Percentiles rank a stretch among this genome's conserved stretches.
Evolutionary conservation across 2,329 filamentous ascomycete species (phyloP).

Genomic region (Lasiodiplodia sp.): DNA sequence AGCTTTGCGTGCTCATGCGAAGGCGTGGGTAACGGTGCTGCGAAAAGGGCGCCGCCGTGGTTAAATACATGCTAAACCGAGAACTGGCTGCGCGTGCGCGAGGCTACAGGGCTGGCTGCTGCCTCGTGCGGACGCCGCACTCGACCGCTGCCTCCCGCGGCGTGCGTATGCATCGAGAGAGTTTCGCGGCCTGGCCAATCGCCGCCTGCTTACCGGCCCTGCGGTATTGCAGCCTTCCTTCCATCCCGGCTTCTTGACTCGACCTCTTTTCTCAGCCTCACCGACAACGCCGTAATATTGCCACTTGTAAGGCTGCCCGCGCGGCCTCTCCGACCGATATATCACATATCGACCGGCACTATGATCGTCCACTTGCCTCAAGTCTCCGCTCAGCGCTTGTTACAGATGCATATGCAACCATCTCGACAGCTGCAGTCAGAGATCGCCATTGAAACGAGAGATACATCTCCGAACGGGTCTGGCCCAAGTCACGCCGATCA

Average conservation of each 20-base stretch:
- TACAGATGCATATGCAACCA: conserved; percentile 1
- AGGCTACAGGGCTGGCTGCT: conserved; percentile 1
- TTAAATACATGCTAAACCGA: background rate
- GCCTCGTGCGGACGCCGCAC: background rate
- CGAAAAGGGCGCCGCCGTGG: conserved; percentile 2
- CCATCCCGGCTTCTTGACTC: background rate
- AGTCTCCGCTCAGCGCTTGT: conserved; percentile 4
- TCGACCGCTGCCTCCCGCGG: conserved; percentile 7
- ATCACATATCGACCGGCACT: background rate
- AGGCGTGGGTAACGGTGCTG: background rate
- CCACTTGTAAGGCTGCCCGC: background rate
- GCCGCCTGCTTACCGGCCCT: background rate
- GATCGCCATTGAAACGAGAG: background rate
- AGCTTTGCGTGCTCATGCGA: background rate
- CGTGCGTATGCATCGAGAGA: background rate
- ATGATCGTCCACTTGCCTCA: background rate
- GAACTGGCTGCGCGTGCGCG: background rate
- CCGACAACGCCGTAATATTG: background rate
- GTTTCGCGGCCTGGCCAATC: background rate
- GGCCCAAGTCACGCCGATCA: background rate
- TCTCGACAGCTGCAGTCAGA: background rate
- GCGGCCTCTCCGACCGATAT: conserved; percentile 1
- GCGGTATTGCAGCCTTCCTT: conserved; percentile 8
- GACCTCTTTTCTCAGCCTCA: conserved; percentile 18
- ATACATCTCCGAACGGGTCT: background rate